phyloP scores from a whole-genome alignment of 2,329 filamentous ascomycete genomes.

The Alternaria postmessia region DNA sequence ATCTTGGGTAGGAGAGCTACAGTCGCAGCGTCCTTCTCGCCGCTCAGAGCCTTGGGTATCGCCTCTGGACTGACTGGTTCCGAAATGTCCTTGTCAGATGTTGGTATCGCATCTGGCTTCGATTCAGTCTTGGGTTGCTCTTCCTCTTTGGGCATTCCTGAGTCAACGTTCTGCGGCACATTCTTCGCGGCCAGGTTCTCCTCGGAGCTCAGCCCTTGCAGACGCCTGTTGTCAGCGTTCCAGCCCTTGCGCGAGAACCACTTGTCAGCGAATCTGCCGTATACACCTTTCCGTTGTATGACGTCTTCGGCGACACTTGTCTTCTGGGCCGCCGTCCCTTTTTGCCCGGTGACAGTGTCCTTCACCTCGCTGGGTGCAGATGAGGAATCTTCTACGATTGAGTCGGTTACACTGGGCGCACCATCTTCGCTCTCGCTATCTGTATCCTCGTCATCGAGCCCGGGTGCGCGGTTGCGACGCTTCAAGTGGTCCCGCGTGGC shows the following conservation, averaged over 20 bases:
- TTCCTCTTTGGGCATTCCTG: conserved; percentile 35
- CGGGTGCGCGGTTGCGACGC: conserved; percentile 45
- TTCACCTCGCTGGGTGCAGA: conserved; percentile 47
- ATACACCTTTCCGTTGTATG: conserved; percentile 80
- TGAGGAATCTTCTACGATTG: conserved; percentile 45
- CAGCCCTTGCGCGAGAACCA: conserved; percentile 92
- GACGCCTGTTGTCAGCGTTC: conserved; percentile 74
- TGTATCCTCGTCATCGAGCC: conserved; percentile 35
- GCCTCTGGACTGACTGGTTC: conserved; percentile 42
- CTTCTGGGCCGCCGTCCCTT: conserved; percentile 28
- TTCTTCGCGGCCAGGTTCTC: conserved; percentile 54
- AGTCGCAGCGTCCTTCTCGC: conserved; percentile 44
- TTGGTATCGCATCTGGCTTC: conserved; percentile 32
- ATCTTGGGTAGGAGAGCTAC: conserved; percentile 77
- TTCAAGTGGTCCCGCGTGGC: conserved; percentile 62
- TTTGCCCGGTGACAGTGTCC: conserved; percentile 41
- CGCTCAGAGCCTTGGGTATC: conserved; percentile 46
- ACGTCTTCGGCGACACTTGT: conserved; percentile 85
- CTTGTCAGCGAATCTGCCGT: conserved; percentile 85
- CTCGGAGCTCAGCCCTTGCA: conserved; percentile 70
- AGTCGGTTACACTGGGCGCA: conserved; percentile 47
- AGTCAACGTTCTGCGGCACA: conserved; percentile 44
- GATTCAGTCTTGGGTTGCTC: conserved; percentile 26
- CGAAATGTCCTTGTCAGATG: conserved; percentile 27
- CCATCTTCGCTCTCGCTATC: conserved; percentile 48